Evolutionary conservation across 2,329 filamentous ascomycete species (phyloP).

Genomic region (Beauveria sp.): DNA sequence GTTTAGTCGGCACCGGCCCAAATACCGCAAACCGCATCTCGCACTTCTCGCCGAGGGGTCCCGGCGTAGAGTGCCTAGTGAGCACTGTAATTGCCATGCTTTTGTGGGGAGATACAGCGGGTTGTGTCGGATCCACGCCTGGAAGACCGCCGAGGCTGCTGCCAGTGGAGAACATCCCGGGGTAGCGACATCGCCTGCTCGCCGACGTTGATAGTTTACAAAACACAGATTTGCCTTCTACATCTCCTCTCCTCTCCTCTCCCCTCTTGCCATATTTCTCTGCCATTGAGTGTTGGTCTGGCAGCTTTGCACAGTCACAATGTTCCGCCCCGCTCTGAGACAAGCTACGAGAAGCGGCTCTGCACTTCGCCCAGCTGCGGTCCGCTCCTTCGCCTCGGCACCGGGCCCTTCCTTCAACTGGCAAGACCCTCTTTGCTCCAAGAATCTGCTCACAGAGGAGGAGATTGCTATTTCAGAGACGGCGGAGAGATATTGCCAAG

Average conservation of each 20-base stretch:
- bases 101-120: constrained; percentile 3
- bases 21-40: neutral
- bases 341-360: constrained; percentile 13
- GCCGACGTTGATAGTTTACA: constrained; percentile 4
- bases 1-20: neutral
- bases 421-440: constrained; percentile 76
- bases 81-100: neutral
- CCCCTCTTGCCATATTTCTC: neutral
- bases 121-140: constrained; percentile 6
- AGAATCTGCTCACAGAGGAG: constrained; percentile 77
- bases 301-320: constrained; percentile 4
- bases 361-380: constrained; percentile 12
- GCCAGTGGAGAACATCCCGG: constrained; percentile 4
- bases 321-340: constrained; percentile 16
- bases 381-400: constrained; percentile 29
- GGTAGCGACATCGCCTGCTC: neutral
- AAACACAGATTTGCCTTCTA: neutral
- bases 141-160: neutral
- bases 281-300: neutral
- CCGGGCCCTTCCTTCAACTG: constrained; percentile 61
- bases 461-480: constrained; percentile 86
- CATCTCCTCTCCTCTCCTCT: neutral
- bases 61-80: neutral
- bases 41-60: constrained; percentile 6
- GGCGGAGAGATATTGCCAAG: constrained; percentile 89